phyloP scores from a whole-genome alignment of 2,329 filamentous ascomycete genomes.

The Neurospora crassa region DNA sequence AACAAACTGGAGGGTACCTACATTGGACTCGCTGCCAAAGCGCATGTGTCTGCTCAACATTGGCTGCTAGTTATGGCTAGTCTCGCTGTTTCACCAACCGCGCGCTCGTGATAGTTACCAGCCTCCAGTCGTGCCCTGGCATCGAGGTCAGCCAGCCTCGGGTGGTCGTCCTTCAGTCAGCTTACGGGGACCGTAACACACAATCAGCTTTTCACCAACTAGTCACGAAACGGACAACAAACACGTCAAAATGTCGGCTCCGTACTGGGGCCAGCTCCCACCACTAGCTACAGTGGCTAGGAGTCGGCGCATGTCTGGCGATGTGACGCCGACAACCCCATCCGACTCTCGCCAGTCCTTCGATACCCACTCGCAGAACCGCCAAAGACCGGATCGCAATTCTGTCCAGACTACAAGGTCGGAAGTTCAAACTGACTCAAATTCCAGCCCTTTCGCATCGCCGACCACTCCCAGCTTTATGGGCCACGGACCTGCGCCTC shows the following conservation, averaged over 20 bases:
- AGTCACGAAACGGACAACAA: conserved; percentile 12
- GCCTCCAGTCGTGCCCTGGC: background rate
- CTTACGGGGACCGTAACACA: background rate
- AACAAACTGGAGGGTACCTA: background rate
- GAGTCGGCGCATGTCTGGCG: conserved; percentile 29
- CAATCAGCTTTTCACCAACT: background rate
- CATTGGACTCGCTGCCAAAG: conserved; percentile 12
- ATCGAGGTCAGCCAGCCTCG: background rate
- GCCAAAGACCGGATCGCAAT: conserved; percentile 37
- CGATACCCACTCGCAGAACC: conserved; percentile 27
- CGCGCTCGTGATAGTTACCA: background rate
- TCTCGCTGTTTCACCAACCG: background rate
- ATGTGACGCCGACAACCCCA: conserved; percentile 20
- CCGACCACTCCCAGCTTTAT: conserved; percentile 42
- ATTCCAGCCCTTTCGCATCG: conserved; percentile 47
- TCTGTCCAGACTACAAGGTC: conserved; percentile 48
- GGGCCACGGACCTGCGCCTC: conserved; percentile 44
- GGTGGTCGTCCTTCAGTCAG: background rate
- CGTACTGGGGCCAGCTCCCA: conserved; percentile 52
- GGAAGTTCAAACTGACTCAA: conserved; percentile 47
- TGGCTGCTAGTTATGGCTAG: conserved; percentile 23
- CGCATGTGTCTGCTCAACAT: conserved; percentile 36
- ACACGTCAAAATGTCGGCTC: conserved; percentile 32
- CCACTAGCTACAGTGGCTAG: conserved; percentile 26
- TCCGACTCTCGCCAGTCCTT: conserved; percentile 25